Evolutionary conservation across 352 stramenopile species (phyloP), one percentile per base, ranked within the genome.

Genomic region (Plasmopara halstedii): DNA sequence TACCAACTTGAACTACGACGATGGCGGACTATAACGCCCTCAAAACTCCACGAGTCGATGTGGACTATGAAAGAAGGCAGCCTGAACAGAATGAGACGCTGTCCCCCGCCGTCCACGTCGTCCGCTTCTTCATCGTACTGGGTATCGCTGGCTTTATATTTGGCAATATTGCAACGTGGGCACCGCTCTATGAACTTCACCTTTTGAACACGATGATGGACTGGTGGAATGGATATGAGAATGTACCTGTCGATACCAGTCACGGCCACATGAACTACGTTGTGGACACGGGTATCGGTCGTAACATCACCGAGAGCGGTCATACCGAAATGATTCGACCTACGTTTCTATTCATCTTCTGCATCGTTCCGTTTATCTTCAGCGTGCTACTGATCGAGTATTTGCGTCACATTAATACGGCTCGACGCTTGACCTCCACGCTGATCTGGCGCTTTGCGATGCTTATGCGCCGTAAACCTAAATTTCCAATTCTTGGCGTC

Each of bases 281-380:
- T 44, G 51, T 74, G 35, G 70, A 79, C 53, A 83, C 68, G 50
- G 62, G 64, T 15, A 38, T 68, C 17, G 58, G 60, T 23, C 70
- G 70, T 31, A 70, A 82, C 55, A 76, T 78, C 62, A 74, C 59
- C 4, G 49, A 66, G 53, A 63, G 46, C 15, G 66, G 68, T 26
- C 71, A 83, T 63, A 78, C 62, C 5, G 76, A 88, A 55, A 82
- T 88, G 63, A 55, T 84, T 26, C 64, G 62, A 3, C 69, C 69
- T 26, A 88, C 73, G 14, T 88, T 78, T 47, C 60, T 88, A 33
- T 62, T 84, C 25, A 58, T 88, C 40, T 85, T 80, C 50, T 75
- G 70, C 54, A 71, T 85, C 26, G 21, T 83, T n/a, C 77, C 77
- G 1, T 71, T 88, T 56, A 39, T 83, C 42, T 19, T 74, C 36